A percentile compares a stretch with the other conserved stretches of the same genome.
Evolutionary conservation across 345 rosid genomes (phyloP).

Genomic region (Anastatica hierochuntica): DNA sequence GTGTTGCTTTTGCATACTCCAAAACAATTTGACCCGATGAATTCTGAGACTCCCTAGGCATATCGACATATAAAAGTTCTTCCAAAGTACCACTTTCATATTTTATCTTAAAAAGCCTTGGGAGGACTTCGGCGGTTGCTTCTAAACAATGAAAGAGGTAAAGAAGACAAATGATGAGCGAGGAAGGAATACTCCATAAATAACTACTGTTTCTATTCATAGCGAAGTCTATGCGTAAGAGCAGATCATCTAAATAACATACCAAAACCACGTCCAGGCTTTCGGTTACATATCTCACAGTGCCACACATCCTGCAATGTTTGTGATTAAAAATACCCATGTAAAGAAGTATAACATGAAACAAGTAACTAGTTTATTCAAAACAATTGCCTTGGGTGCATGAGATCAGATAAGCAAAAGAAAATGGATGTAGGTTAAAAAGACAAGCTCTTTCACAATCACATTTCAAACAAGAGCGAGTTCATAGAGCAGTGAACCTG

Average conservation of each 20-base stretch:
- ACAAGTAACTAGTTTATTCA: too few species aligned
- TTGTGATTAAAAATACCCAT: slow-evolving; percentile 7
- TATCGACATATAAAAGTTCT: slow-evolving; percentile 90
- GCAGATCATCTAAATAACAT: slow-evolving; percentile 22
- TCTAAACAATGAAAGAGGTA: slow-evolving; percentile 39
- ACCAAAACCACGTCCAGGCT: slow-evolving; percentile 99
- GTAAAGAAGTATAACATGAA: slow-evolving; percentile 8
- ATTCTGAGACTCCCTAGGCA: slow-evolving; percentile 90
- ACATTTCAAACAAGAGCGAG: too few species aligned
- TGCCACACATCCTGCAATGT: slow-evolving; percentile 92
- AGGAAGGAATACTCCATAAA: not conserved
- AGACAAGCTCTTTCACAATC: too few species aligned
- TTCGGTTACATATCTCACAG: slow-evolving; percentile 92
- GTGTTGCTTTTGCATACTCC: slow-evolving; percentile 98
- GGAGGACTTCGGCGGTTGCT: slow-evolving; percentile 95
- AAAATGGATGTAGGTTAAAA: not conserved
- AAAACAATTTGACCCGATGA: slow-evolving; percentile 92
- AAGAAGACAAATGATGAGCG: not conserved
- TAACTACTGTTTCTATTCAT: not conserved
- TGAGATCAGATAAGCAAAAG: not conserved
- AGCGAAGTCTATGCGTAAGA: not conserved
- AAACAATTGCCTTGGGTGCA: not conserved
- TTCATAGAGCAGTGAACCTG: slow-evolving; percentile 52
- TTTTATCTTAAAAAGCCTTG: slow-evolving; percentile 97
- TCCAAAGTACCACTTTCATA: slow-evolving; percentile 97